These are phyloP conservation scores for Stagonosporopsis rhizophila DNA, from an alignment of 2,329 filamentous ascomycete species.

Conservation along the genomic window DNA sequence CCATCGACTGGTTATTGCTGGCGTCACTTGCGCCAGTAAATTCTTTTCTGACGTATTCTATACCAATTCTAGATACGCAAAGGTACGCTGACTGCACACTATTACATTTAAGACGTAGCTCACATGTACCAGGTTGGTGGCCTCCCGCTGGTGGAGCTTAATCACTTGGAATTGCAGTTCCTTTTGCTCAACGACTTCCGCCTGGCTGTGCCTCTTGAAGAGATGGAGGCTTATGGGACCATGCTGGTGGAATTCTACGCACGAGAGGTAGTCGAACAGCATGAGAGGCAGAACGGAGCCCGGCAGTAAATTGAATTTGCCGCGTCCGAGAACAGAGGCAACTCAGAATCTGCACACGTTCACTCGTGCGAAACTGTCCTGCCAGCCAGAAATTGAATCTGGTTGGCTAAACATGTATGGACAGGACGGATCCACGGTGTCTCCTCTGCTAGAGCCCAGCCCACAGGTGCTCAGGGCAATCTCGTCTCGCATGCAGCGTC, in stretches of 20 bases:
- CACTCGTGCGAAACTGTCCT: neutral
- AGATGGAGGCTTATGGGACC: constrained; percentile 94
- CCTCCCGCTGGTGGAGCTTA: constrained; percentile 87
- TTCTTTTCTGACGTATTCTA: constrained; percentile 99
- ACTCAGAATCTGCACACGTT: neutral
- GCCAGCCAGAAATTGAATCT: neutral
- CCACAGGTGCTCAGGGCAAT: neutral
- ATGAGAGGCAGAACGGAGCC: constrained; percentile 43
- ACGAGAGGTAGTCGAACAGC: constrained; percentile 79
- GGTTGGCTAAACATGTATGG: neutral
- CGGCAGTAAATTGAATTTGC: constrained; percentile 1
- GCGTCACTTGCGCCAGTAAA: constrained; percentile 97
- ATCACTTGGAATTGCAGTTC: constrained; percentile 96
- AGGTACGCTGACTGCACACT: constrained; percentile 67
- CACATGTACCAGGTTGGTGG: constrained; percentile 79
- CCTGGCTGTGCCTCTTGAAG: constrained; percentile 89
- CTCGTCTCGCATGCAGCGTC: neutral
- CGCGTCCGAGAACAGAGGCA: neutral
- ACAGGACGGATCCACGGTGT: neutral
- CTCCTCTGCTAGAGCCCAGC: neutral
- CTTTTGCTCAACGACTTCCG: constrained; percentile 95
- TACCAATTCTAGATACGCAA: constrained; percentile 98
- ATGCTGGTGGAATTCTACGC: constrained; percentile 99
- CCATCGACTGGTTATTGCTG: constrained; percentile 92
- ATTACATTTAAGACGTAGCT: constrained; percentile 4